A percentile compares a stretch with the other conserved stretches of the same genome.
Evolutionary conservation across 805 yeast species (phyloP).

Genomic region (Cyberlindnera saturnus): DNA sequence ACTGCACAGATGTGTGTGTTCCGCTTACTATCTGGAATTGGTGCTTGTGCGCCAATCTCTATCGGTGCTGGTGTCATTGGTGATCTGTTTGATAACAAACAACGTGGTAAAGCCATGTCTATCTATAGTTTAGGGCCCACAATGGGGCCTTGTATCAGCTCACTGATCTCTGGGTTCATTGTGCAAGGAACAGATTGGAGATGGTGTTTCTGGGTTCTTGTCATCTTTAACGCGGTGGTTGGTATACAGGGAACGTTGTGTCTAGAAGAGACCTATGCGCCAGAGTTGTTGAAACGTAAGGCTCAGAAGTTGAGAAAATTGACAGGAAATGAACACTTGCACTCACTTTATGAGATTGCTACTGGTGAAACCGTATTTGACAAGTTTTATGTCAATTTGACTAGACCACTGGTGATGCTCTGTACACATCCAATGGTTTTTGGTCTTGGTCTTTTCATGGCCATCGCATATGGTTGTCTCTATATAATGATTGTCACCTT

Average conservation of each 20-base stretch:
- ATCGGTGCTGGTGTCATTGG: constrained; percentile 67
- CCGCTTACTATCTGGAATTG: constrained; percentile 59
- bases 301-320: constrained; percentile 41
- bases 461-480: constrained; percentile 61
- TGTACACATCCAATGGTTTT: constrained; percentile 57
- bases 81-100: constrained; percentile 47
- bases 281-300: constrained; percentile 41
- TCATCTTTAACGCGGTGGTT: constrained; percentile 47
- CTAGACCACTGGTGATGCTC: constrained; percentile 49
- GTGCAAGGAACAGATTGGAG: constrained; percentile 49
- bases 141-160: constrained; percentile 57
- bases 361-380: constrained; percentile 35
- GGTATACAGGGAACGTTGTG: constrained; percentile 38
- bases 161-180: constrained; percentile 51
- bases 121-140: constrained; percentile 44
- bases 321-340: constrained; percentile 50
- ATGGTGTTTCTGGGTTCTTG: constrained; percentile 56
- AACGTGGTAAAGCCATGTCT: constrained; percentile 52
- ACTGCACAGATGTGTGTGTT: constrained; percentile 51
- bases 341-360: constrained; percentile 58
- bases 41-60: constrained; percentile 61
- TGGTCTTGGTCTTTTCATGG: constrained; percentile 58
- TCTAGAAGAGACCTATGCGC: constrained; percentile 54
- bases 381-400: constrained; percentile 34
- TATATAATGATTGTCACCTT: constrained; percentile 57